Conservation (phyloP, 2,329 filamentous ascomycete genomes). For the Graphilbum fragrans region DNA sequence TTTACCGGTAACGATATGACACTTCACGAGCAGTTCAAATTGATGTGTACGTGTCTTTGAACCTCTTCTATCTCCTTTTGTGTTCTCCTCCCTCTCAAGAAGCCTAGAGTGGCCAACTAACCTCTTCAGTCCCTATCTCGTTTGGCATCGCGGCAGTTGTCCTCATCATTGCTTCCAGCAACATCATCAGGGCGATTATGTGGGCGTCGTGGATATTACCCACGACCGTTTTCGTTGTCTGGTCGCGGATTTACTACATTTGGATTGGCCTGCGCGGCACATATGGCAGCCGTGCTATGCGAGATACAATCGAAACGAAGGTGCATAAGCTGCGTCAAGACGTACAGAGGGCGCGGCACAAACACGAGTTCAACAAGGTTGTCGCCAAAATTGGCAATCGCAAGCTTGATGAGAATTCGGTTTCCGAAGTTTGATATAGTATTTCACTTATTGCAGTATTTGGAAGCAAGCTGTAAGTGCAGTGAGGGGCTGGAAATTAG, state of each 20-base stretch:
- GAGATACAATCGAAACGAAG: not conserved
- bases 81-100: not conserved
- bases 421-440: too few relatives aligned
- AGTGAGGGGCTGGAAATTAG: too few relatives aligned
- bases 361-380: too few relatives aligned
- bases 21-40: not conserved
- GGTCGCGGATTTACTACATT: not conserved
- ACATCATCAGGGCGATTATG: not conserved
- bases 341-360: not conserved
- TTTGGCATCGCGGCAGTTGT: not conserved
- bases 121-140: constrained; percentile 3
- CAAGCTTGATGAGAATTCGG: too few relatives aligned
- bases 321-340: not conserved
- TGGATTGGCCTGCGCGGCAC: constrained; percentile 1
- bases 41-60: constrained; percentile 13
- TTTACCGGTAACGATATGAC: not conserved
- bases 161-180: not conserved
- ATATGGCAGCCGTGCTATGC: not conserved
- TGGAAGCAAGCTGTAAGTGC: too few relatives aligned
- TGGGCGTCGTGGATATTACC: not conserved
- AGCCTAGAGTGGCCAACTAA: too few relatives aligned
- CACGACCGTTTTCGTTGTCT: not conserved
- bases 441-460: too few relatives aligned
- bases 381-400: too few relatives aligned
- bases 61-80: not conserved